Base-by-base conservation (phyloP, 129 eudicot genomes). In the Pulicaria dysenterica region DNA sequence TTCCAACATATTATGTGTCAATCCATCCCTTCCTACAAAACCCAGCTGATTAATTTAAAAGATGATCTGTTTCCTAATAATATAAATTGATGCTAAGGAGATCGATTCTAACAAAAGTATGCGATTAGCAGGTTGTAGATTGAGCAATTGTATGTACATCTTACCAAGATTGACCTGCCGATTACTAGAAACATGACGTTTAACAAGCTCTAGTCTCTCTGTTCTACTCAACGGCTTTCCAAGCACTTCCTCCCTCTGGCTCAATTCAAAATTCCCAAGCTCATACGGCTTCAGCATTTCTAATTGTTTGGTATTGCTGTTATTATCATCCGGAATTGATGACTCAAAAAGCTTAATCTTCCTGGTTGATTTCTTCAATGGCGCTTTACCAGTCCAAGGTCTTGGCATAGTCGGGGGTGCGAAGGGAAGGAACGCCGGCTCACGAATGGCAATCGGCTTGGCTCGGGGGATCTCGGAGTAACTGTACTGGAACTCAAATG, bases 341-440 rank as follows among this genome's bases (percentile, higher is more conserved):
- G 87, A 69, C 68, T 87, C 92, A 61, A 89, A 87, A 53, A 93
- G 85, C 67, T 83, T 84, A 7, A 93, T 81, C 6, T 92, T 89
- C 43, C 74, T 89, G 47, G 78, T 73, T 5, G 83, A 17, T 76
- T 90, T 85, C 75, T 87, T 90, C 88, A 94, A 57, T 2, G 98
- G 98, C 24, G 98, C 95, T 67, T 90, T 94, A 36, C 98, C 98
- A 5, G 98, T 94, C 98, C 98, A 94, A 3, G 98, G 98, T 68
- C 98, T 51, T 0, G 91, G 91, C 98, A 94, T 94, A 46, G 85
- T 77, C 5, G 96, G 95, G 15, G 98, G 98, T 5, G 96, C 98
- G 44, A 94, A 94, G 37, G 98, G 98, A 66, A 94, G 76, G 57
- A 94, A 94, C 3, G 98, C 96, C 15, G 98, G 98, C 58, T 94